Evolutionary conservation across 176 grass and related monocot genomes (phyloP).

Genomic region (Bonia amplexicaulis): DNA sequence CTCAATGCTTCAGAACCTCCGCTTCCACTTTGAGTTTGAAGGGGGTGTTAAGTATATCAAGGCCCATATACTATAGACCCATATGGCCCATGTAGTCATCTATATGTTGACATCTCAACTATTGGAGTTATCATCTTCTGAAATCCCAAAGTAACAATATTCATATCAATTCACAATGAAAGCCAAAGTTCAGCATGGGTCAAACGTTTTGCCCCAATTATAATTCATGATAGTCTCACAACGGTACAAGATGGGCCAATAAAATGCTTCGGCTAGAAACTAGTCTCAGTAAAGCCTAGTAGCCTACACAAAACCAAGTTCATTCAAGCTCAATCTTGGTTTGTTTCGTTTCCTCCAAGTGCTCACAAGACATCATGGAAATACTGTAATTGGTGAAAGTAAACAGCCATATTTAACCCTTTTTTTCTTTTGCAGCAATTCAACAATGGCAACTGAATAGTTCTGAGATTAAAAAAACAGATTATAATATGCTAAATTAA

Average conservation of each 20-base stretch:
- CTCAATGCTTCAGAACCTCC: too few relatives aligned
- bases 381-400: background rate
- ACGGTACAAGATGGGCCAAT: background rate
- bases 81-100: too few relatives aligned
- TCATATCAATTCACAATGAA: background rate
- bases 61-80: too few relatives aligned
- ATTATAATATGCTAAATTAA: background rate
- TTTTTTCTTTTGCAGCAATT: slow-evolving; percentile 18
- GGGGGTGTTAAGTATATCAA: too few relatives aligned
- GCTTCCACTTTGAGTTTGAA: too few relatives aligned
- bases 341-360: background rate
- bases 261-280: slow-evolving; percentile 1
- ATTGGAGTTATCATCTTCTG: too few relatives aligned
- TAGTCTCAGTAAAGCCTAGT: slow-evolving; percentile 19
- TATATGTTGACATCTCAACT: too few relatives aligned
- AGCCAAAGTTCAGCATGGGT: background rate
- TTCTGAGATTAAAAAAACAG: background rate
- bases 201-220: background rate
- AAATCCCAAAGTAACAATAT: too few relatives aligned
- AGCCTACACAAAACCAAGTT: slow-evolving; percentile 10
- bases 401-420: background rate
- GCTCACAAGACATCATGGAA: background rate
- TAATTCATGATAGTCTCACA: background rate
- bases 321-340: background rate
- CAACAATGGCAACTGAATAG: background rate